A percentile compares a stretch with the other conserved stretches of the same genome.
Evolutionary conservation across 805 yeast genomes (phyloP).

Genomic region (Yamadazyma olivae): DNA sequence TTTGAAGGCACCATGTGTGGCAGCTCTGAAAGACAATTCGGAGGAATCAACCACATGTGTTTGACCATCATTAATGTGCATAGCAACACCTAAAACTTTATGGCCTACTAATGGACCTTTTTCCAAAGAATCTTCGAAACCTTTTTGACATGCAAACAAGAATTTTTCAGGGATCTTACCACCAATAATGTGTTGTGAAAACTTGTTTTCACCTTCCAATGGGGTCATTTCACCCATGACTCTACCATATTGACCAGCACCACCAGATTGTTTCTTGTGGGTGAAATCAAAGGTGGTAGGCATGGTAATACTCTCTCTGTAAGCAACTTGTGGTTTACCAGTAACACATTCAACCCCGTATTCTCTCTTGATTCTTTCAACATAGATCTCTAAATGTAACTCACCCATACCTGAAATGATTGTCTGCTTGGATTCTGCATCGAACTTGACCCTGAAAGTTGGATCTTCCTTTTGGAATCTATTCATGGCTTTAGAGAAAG

Average conservation of each 20-base stretch:
- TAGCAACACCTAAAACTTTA: constrained; percentile 84
- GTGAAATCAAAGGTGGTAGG: constrained; percentile 84
- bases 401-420: constrained; percentile 98
- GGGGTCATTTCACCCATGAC: constrained; percentile 82
- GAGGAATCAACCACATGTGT: constrained; percentile 96
- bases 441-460: constrained; percentile 90
- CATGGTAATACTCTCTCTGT: constrained; percentile 84
- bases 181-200: constrained; percentile 88
- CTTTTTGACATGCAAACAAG: constrained; percentile 90
- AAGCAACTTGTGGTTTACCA: constrained; percentile 97
- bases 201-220: constrained; percentile 64
- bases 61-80: constrained; percentile 96
- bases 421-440: constrained; percentile 89
- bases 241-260: constrained; percentile 99
- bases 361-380: constrained; percentile 97
- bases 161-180: constrained; percentile 96
- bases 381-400: constrained; percentile 93
- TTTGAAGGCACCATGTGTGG: constrained; percentile 87
- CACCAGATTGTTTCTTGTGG: constrained; percentile 98
- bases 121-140: constrained; percentile 90
- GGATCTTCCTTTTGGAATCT: constrained; percentile 99
- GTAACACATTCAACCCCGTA: constrained; percentile 93
- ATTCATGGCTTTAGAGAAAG: constrained; percentile 95
- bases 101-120: constrained; percentile 98
- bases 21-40: constrained; percentile 92